These are phyloP conservation scores for Moniliophthora roreri DNA, from an alignment of 1,284 basidiomycete genomes.

Conservation along the genomic window DNA sequence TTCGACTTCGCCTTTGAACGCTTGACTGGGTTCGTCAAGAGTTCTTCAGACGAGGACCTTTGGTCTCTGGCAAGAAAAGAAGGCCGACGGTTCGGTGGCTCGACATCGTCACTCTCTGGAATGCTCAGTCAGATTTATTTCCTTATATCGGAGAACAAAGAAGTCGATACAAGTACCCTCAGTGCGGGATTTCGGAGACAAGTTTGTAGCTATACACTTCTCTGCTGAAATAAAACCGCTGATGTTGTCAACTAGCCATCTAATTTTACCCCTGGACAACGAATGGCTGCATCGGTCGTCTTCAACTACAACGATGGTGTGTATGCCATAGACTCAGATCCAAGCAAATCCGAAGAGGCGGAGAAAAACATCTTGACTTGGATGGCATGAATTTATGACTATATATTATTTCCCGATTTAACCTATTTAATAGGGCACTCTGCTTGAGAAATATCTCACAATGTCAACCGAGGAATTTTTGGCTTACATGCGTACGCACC, in stretches of 20 bases:
- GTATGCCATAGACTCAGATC: slow-evolving; percentile 82
- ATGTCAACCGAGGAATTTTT: slow-evolving; percentile 65
- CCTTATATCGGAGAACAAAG: slow-evolving; percentile 66
- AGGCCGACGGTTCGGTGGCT: slow-evolving; percentile 74
- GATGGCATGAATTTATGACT: slow-evolving; percentile 54
- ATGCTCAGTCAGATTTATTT: slow-evolving; percentile 90
- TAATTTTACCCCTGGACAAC: slow-evolving; percentile 79
- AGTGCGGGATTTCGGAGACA: slow-evolving; percentile 61
- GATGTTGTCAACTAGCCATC: slow-evolving; percentile 45
- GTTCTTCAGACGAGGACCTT: slow-evolving; percentile 81
- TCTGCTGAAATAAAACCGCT: background rate
- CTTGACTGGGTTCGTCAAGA: slow-evolving; percentile 76
- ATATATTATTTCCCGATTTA: background rate
- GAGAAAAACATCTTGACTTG: slow-evolving; percentile 79
- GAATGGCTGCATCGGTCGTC: slow-evolving; percentile 74
- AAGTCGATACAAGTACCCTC: slow-evolving; percentile 57
- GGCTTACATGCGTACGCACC: slow-evolving; percentile 50
- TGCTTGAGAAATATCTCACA: slow-evolving; percentile 91
- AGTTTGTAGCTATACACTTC: slow-evolving; percentile 37
- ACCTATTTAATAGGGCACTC: slow-evolving; percentile 62
- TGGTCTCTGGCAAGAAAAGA: slow-evolving; percentile 60
- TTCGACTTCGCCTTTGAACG: slow-evolving; percentile 92
- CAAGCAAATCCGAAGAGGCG: slow-evolving; percentile 39
- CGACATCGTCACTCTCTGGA: slow-evolving; percentile 89
- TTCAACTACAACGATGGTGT: slow-evolving; percentile 67